These are phyloP conservation scores for Euptelea pleiosperma DNA, from an alignment of 164 flowering plant genomes.

Conservation along the genomic window DNA sequence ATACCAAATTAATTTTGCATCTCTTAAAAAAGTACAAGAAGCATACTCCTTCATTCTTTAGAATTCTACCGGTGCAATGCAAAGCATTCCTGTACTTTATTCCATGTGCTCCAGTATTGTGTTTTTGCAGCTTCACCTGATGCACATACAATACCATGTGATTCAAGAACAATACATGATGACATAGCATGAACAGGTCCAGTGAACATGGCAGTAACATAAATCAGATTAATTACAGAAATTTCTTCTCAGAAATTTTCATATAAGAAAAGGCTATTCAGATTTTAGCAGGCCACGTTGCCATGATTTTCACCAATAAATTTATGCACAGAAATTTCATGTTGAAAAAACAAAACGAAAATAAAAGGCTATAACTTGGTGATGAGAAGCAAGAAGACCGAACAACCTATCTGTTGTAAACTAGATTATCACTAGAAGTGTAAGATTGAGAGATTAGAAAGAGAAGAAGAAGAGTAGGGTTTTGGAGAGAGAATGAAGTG, in stretches of 20 bases:
- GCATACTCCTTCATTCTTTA: slow-evolving; percentile 81
- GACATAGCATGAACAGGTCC: background rate
- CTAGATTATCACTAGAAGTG: too few species aligned
- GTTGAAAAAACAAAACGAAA: too few species aligned
- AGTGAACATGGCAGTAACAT: background rate
- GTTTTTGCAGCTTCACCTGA: slow-evolving; percentile 94
- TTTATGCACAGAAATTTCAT: background rate
- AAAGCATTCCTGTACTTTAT: slow-evolving; percentile 66
- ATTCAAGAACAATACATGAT: slow-evolving; percentile 11
- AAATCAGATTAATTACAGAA: background rate
- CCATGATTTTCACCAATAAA: background rate
- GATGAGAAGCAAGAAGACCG: too few species aligned
- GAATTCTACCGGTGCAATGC: slow-evolving; percentile 75
- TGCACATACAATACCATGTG: slow-evolving; percentile 7
- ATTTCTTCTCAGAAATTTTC: background rate
- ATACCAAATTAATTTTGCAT: too few species aligned
- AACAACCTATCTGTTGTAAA: too few species aligned
- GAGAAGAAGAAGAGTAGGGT: too few species aligned
- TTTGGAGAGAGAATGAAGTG: too few species aligned
- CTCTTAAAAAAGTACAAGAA: slow-evolving; percentile 25
- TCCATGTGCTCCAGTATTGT: slow-evolving; percentile 75
- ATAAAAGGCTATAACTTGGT: too few species aligned
- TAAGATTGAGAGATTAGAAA: too few species aligned
- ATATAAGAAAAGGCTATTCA: background rate
- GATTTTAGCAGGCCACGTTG: too few species aligned